phyloP scores from a whole-genome alignment of 306 rosid species.

The Corylus avellana region DNA sequence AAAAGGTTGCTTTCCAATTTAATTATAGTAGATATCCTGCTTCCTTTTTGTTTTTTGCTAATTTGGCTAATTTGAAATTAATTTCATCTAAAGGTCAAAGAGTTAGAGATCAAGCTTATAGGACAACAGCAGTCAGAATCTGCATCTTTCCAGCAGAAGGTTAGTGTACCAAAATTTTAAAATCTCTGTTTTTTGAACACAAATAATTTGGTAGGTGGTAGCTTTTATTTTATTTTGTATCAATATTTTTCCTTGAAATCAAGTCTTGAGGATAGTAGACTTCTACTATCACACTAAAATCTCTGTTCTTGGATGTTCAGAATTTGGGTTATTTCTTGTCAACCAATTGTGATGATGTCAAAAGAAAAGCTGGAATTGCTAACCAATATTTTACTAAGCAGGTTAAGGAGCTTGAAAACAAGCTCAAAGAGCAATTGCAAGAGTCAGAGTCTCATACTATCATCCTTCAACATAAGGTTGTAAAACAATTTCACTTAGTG shows the following conservation, averaged over 20 bases:
- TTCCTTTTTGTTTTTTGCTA: slow-evolving; percentile 8
- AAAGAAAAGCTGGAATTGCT: slow-evolving; percentile 6
- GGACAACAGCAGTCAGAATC: slow-evolving; percentile 64
- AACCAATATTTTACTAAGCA: slow-evolving; percentile 29
- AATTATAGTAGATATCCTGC: slow-evolving; percentile 14
- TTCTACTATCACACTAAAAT: background rate
- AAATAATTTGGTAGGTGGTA: background rate
- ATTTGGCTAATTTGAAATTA: slow-evolving; percentile 23
- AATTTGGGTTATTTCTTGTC: slow-evolving; percentile 1
- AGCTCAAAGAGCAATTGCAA: slow-evolving; percentile 61
- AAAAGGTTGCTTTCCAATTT: slow-evolving; percentile 52
- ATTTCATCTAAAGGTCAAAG: slow-evolving; percentile 58
- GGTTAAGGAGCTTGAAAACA: slow-evolving; percentile 74
- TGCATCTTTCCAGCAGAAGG: slow-evolving; percentile 62
- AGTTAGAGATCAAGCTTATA: slow-evolving; percentile 66
- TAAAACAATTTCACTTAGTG: slow-evolving; percentile 10
- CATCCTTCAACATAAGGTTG: slow-evolving; percentile 69
- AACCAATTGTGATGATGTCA: slow-evolving; percentile 2
- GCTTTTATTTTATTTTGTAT: background rate
- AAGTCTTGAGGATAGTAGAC: background rate
- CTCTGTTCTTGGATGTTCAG: background rate
- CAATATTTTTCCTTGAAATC: background rate
- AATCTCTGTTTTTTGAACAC: background rate
- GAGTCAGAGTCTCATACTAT: slow-evolving; percentile 60
- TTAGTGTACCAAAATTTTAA: slow-evolving; percentile 21